A percentile compares a stretch with the other conserved stretches of the same genome.
Evolutionary conservation across 495 filamentous ascomycete species (phyloP).

Genomic region (Polyplosphaeria fusca): DNA sequence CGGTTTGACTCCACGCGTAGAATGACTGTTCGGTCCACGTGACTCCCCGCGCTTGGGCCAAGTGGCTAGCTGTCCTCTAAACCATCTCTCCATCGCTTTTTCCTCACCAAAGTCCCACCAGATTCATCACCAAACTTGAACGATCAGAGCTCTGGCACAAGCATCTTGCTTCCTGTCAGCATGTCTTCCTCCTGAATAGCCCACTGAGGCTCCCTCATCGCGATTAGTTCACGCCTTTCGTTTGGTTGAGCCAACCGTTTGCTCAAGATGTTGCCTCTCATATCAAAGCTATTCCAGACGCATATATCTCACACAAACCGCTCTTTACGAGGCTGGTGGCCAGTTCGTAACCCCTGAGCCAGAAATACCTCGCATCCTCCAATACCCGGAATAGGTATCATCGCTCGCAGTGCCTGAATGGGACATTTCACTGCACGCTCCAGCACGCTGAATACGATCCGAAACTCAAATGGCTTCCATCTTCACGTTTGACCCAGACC

Average conservation of each 20-base stretch:
- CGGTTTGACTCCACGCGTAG: too few species aligned
- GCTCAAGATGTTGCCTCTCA: slow-evolving; percentile 56
- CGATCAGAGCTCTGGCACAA: too few species aligned
- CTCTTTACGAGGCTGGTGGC: slow-evolving; percentile 40
- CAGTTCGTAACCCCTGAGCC: slow-evolving; percentile 17
- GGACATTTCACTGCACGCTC: neutral
- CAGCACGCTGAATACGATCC: neutral
- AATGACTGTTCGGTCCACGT: too few species aligned
- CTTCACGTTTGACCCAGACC: slow-evolving; percentile 89
- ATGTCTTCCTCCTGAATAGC: neutral
- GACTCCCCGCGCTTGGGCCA: too few species aligned
- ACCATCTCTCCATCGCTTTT: too few species aligned
- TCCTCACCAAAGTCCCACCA: too few species aligned
- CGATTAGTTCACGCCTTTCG: neutral
- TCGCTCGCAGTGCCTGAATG: neutral
- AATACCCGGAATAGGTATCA: too few species aligned
- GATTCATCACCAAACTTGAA: too few species aligned
- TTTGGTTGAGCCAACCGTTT: neutral
- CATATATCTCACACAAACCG: slow-evolving; percentile 51
- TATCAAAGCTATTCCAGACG: slow-evolving; percentile 52
- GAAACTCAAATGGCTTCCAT: slow-evolving; percentile 76
- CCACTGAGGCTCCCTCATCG: neutral
- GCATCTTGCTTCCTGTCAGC: slow-evolving; percentile 2
- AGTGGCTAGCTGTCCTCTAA: too few species aligned
- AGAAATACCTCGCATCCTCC: neutral